Evolutionary conservation across 805 yeast genomes (phyloP).

Genomic region (Lipomyces anomalus): DNA sequence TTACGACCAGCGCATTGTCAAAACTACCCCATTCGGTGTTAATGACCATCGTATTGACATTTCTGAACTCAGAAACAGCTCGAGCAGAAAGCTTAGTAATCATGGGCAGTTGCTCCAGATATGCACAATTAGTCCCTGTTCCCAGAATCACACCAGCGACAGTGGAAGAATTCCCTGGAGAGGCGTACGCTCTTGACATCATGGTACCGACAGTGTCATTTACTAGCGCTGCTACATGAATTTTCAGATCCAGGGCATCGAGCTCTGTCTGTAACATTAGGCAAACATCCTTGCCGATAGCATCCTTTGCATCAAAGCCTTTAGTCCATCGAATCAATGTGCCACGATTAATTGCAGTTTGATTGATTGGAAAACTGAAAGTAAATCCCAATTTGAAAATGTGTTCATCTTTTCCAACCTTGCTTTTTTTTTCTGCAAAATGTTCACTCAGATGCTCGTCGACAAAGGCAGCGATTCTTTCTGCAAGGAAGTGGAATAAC

Average conservation of each 20-base stretch:
- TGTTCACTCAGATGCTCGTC: constrained; percentile 55
- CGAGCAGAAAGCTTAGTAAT: constrained; percentile 64
- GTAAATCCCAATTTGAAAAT: constrained; percentile 81
- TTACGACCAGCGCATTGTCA: constrained; percentile 68
- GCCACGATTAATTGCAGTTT: constrained; percentile 73
- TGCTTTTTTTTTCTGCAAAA: constrained; percentile 30
- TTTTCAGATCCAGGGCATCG: constrained; percentile 51
- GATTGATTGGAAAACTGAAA: constrained; percentile 88
- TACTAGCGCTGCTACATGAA: constrained; percentile 74
- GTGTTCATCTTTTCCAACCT: constrained; percentile 23
- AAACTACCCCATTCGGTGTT: constrained; percentile 96
- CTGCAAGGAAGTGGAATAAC: constrained; percentile 70
- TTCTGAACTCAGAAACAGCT: constrained; percentile 1
- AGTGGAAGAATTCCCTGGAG: constrained; percentile 54
- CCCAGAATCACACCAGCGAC: constrained; percentile 90
- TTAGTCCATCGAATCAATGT: constrained; percentile 91
- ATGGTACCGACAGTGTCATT: constrained; percentile 96
- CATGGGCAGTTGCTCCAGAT: constrained; percentile 67
- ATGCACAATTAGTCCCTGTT: constrained; percentile 97
- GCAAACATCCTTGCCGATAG: constrained; percentile 80
- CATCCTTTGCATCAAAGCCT: constrained; percentile 82
- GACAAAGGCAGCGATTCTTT: constrained; percentile 60
- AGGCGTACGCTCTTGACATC: constrained; percentile 77
- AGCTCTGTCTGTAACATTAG: constrained; percentile 63
- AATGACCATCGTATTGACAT: constrained; percentile 16